Base-by-base conservation (phyloP, 2,329 filamentous ascomycete species). In the Fusarium miscanthi region DNA sequence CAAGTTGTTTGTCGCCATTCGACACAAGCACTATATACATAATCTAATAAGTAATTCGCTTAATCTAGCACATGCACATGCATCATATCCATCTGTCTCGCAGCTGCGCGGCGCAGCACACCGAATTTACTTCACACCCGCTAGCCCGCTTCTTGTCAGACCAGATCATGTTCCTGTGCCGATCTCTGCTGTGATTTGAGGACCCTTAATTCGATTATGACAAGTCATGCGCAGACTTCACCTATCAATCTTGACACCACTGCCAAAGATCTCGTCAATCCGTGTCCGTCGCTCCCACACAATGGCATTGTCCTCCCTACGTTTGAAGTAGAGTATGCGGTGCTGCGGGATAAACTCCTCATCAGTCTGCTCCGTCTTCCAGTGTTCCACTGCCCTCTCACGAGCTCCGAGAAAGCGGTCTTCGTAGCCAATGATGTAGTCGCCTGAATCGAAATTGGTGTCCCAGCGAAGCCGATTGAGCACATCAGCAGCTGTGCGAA, bases 341-440 rank as follows among this genome's bases (percentile, higher is more conserved):
- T 91, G 89, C 79, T 91, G 88, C 11, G 90, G 90, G 61, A 92
- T 91, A 74, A 90, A 92, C 78, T 91, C 89, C 66, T 91, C 88
- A 70, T 91, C 87, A 37, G 89, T 90, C 79, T 88, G 86, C 74
- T 91, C 89, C 21, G 81, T 83, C 81, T 88, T 90, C 89, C 89
- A 91, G 35, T 83, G 80, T 57, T 85, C 85, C 9, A 91, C 79
- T 4, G 83, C 77, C 70, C 86, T 87, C 78, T 91, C 89, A 71
- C 83, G 84, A 5, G 84, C 82, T 3, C 88, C 88, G 8, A 83
- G 66, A 74, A 91, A 91, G 21, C 89, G 84, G 77, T 91, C 89
- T 73, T 89, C 86, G 72, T 91, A 91, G 3, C 88, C 89, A 53
- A 91, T 84, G 9, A 90, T 69, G 71, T 86, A 90, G 68, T 90